These are phyloP conservation scores for Alternaria rosae DNA, from an alignment of 2,329 filamentous ascomycete genomes.

Conservation along the genomic window DNA sequence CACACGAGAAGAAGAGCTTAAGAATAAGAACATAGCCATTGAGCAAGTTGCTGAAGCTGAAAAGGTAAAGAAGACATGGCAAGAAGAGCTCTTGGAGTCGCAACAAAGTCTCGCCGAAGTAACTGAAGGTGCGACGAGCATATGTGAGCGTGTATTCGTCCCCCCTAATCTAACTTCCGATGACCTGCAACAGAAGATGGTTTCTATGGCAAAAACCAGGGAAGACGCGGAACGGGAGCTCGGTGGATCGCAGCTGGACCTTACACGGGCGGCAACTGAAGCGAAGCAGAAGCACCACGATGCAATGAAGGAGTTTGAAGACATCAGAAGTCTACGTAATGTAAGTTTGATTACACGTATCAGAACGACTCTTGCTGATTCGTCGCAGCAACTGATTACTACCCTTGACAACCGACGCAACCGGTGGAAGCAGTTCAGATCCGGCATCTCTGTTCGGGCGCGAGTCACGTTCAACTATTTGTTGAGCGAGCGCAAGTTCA, in stretches of 20 bases:
- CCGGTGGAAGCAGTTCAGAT: slow-evolving; percentile 83
- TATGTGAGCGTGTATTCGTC: slow-evolving; percentile 41
- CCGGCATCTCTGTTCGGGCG: slow-evolving; percentile 83
- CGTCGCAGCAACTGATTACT: slow-evolving; percentile 58
- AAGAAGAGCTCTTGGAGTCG: slow-evolving; percentile 24
- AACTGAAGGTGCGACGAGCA: slow-evolving; percentile 31
- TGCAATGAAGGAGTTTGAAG: slow-evolving; percentile 28
- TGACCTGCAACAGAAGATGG: slow-evolving; percentile 39
- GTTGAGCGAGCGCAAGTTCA: slow-evolving; percentile 86
- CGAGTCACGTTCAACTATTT: slow-evolving; percentile 88
- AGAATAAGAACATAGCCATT: slow-evolving; percentile 53
- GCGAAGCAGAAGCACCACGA: slow-evolving; percentile 39
- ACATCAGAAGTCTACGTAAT: slow-evolving; percentile 25
- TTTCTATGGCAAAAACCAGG: slow-evolving; percentile 40
- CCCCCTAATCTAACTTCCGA: slow-evolving; percentile 42
- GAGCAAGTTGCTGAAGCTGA: slow-evolving; percentile 46
- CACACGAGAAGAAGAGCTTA: slow-evolving; percentile 46
- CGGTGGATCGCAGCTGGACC: slow-evolving; percentile 45
- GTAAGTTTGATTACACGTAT: slow-evolving; percentile 13
- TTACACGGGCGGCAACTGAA: slow-evolving; percentile 32
- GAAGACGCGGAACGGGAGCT: slow-evolving; percentile 38
- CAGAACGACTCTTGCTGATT: slow-evolving; percentile 6
- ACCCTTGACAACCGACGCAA: slow-evolving; percentile 73
- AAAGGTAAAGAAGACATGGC: slow-evolving; percentile 34
- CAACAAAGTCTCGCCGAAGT: slow-evolving; percentile 31